Evolutionary conservation across 495 filamentous ascomycete genomes (phyloP).

Genomic region (Penicillium cosmopolitanum): DNA sequence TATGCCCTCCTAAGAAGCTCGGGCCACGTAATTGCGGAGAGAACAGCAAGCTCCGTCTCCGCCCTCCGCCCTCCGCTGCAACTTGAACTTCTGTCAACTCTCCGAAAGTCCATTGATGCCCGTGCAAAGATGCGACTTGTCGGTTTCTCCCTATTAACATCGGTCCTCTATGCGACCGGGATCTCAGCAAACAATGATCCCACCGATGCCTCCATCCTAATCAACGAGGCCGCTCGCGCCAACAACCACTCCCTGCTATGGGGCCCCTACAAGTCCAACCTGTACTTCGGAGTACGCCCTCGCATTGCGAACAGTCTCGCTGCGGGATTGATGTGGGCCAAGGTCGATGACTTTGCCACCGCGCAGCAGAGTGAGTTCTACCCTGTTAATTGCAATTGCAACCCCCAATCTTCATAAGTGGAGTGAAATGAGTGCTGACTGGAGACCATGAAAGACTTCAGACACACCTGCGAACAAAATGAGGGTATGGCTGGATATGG

Average conservation of each 20-base stretch:
- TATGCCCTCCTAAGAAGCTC: constrained; percentile 26
- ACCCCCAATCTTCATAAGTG: no score
- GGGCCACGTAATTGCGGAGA: constrained; percentile 47
- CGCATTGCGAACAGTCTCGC: constrained; percentile 83
- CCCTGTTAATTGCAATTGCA: background rate
- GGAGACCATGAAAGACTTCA: constrained; percentile 63
- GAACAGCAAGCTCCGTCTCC: constrained; percentile 32
- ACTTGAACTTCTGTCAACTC: constrained; percentile 7
- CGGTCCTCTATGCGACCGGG: constrained; percentile 38
- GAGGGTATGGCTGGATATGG: constrained; percentile 95
- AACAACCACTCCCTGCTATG: constrained; percentile 90
- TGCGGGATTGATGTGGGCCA: constrained; percentile 87
- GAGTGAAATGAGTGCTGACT: background rate
- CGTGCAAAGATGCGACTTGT: constrained; percentile 37
- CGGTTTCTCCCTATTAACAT: constrained; percentile 32
- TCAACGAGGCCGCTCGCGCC: constrained; percentile 49
- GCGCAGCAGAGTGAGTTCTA: constrained; percentile 77
- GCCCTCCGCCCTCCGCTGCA: constrained; percentile 19
- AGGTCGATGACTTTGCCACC: constrained; percentile 76
- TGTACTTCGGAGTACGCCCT: constrained; percentile 94
- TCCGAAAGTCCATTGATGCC: constrained; percentile 25
- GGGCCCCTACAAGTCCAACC: constrained; percentile 93
- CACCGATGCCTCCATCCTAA: constrained; percentile 43
- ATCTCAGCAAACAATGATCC: constrained; percentile 37
- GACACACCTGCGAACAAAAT: constrained; percentile 94